Base-by-base conservation (phyloP, 768 basidiomycete species). In the Phlebiopsis flavidoalba region DNA sequence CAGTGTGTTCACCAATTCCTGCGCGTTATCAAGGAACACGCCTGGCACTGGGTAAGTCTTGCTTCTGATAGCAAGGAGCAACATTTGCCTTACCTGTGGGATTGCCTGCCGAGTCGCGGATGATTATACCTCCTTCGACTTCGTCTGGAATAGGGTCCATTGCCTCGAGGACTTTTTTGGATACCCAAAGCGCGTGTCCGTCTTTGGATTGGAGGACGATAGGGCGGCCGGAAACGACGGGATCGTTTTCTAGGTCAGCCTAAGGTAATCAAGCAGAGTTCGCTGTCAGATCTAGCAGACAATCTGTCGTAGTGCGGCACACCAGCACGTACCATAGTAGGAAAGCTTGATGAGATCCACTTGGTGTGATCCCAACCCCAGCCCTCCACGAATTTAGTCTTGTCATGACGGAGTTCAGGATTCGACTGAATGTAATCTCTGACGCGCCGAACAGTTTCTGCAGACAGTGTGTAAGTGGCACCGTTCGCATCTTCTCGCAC, bases 331-430 rank as follows among this genome's bases (percentile, higher is more conserved):
- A 91, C 92, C 60, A 85, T 80, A 48, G 81, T 83, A 7, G 92
- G 92, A 79, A 87, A 93, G 21, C 75, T 73, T 33, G 76, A 71
- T 19, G 70, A 70, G 8, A 80, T 75, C 89, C 89, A 91, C 57
- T 80, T 74, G 0, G 92, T 95, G 72, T 96, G 95, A 71, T 96
- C 91, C 93, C 95, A 96, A 1, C 94, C 95, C 69, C 89, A 84
- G 2, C 93, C 93, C 58, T 85, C 81, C 15, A 96, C 80, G 71
- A 86, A 85, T 64, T 79, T 81, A 21, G 81, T 77, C 14, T 75
- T 80, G 69, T 92, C 81, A 19, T 76, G 74, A 21, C 76, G 70
- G n/a, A 88, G 72, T 46, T 86, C 85, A 0, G 80, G 80, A 62
- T 84, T 79, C 8, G 77, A 71, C 11, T 83, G 71, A 57, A 93